These are phyloP conservation scores for Deinandra increscens DNA, from an alignment of 129 eudicot species.

Conservation along the genomic window DNA sequence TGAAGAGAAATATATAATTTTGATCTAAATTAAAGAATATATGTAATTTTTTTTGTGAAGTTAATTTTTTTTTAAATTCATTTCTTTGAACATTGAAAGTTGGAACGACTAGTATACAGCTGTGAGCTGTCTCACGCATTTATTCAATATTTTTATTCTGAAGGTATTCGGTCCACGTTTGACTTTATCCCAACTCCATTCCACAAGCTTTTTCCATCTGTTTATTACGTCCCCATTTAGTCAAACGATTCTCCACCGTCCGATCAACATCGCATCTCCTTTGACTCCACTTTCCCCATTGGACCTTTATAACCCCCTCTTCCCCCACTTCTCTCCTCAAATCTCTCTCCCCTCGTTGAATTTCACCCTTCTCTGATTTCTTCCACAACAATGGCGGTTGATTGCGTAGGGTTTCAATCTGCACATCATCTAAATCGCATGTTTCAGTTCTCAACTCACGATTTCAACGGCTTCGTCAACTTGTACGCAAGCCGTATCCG, in stretches of 20 bases:
- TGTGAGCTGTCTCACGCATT: slow-evolving; percentile 24
- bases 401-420: slow-evolving; percentile 33
- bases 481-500: slow-evolving; percentile 25
- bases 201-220: slow-evolving; percentile 27
- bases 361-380: neutral
- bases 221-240: slow-evolving; percentile 7
- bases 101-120: slow-evolving; percentile 28
- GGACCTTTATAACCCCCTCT: slow-evolving; percentile 13
- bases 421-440: slow-evolving; percentile 27
- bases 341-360: neutral
- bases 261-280: slow-evolving; percentile 32
- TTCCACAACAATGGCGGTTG: slow-evolving; percentile 37
- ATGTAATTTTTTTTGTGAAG: too few relatives aligned
- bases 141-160: neutral
- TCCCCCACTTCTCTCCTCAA: slow-evolving; percentile 15
- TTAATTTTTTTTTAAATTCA: too few relatives aligned
- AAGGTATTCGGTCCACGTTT: slow-evolving; percentile 26
- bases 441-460: slow-evolving; percentile 30
- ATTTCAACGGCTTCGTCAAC: slow-evolving; percentile 36
- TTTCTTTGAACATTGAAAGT: slow-evolving; percentile 23
- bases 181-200: slow-evolving; percentile 21
- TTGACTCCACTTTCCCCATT: slow-evolving; percentile 30
- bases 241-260: slow-evolving; percentile 39
- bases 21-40: too few relatives aligned
- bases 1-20: too few relatives aligned